Conservation (phyloP, 148 eudicot species). For the Agrostemma githago region DNA sequence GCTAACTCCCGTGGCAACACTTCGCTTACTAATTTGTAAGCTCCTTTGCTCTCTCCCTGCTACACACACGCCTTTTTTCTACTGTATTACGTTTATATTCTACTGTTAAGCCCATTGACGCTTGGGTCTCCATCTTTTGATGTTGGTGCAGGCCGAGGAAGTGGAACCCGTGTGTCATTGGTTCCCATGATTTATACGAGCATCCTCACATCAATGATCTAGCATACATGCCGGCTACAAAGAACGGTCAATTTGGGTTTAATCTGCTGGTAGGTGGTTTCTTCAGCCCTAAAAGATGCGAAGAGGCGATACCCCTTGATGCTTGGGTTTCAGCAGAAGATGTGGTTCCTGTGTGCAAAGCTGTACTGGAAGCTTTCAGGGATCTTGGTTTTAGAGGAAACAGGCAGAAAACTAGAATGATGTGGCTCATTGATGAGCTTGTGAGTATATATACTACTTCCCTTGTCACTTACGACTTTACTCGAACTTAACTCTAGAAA, state of each 20-base stretch:
- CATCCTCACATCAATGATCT: conserved; percentile 98
- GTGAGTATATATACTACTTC: conserved; percentile 39
- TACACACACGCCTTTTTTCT: too few species aligned
- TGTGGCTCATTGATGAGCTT: conserved; percentile 98
- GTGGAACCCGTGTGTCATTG: conserved; percentile 96
- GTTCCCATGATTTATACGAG: conserved; percentile 91
- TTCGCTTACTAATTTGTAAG: conserved; percentile 74
- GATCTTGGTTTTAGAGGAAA: conserved; percentile 94
- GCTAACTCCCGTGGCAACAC: conserved; percentile 76
- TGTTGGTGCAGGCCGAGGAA: conserved; percentile 71
- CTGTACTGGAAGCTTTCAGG: conserved; percentile 82
- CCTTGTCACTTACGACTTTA: neutral
- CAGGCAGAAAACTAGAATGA: conserved; percentile 89
- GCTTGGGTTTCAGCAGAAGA: conserved; percentile 95
- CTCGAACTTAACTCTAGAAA: too few species aligned
- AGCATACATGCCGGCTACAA: conserved; percentile 95
- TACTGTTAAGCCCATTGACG: neutral
- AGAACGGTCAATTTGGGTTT: conserved; percentile 74
- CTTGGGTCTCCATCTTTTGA: neutral
- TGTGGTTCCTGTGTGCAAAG: conserved; percentile 58
- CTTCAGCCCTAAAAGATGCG: conserved; percentile 88
- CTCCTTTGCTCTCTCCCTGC: neutral
- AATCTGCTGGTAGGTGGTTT: conserved; percentile 92
- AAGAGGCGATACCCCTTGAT: conserved; percentile 88
- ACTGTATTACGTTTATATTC: neutral